Percentiles rank a stretch among this genome's conserved stretches.
Evolutionary conservation across 768 basidiomycete genomes (phyloP).

Genomic region (Ramaria sp.): DNA sequence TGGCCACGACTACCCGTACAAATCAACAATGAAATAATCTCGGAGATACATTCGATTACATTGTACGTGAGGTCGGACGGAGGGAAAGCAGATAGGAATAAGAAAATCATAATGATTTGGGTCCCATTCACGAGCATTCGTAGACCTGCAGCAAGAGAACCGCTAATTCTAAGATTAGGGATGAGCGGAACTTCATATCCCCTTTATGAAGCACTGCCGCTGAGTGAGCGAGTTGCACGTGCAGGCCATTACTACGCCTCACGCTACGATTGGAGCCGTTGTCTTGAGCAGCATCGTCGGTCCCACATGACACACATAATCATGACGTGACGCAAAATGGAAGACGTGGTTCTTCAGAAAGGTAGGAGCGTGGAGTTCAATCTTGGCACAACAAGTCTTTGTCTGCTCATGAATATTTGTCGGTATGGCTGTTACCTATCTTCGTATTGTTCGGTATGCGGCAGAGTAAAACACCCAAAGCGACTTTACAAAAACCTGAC

Average conservation of each 20-base stretch:
- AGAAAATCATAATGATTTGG: too few relatives aligned
- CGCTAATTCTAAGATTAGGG: too few relatives aligned
- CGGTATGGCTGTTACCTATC: background rate
- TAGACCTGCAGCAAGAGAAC: too few relatives aligned
- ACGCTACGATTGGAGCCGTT: background rate
- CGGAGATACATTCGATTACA: too few relatives aligned
- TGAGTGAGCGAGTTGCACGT: background rate
- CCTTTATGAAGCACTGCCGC: background rate
- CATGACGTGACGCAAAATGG: background rate
- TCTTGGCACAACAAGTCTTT: too few relatives aligned
- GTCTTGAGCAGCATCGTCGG: background rate
- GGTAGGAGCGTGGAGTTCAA: background rate
- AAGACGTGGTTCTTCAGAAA: background rate
- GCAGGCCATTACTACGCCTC: background rate
- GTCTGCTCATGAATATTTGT: too few relatives aligned
- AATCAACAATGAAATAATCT: too few relatives aligned
- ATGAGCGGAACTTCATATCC: background rate
- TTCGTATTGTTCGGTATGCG: background rate
- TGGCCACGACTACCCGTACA: too few relatives aligned
- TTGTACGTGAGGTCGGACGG: too few relatives aligned
- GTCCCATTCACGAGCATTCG: too few relatives aligned
- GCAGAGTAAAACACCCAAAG: background rate
- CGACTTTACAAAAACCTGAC: background rate
- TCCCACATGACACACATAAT: background rate
- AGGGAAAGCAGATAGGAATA: too few relatives aligned